Evolutionary conservation across 2,329 filamentous ascomycete genomes (phyloP), one percentile per base, ranked within the genome.

Genomic region (Penicillium sp.): DNA sequence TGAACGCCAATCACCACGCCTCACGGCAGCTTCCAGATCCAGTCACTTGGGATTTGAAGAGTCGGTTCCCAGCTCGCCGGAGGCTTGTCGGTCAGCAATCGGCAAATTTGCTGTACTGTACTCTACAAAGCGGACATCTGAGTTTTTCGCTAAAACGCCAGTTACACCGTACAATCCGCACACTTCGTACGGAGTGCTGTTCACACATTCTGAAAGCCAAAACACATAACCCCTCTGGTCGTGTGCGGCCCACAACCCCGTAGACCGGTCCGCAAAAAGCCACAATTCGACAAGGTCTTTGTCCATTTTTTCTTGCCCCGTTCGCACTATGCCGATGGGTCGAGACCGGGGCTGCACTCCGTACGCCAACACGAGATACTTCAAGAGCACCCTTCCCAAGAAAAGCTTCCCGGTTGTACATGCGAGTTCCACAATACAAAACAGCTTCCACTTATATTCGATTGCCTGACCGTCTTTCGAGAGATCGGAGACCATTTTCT

Each of bases 381-480:
- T 37, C 33, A 51, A 51, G 8, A 19, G 22, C 19, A 19, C 35
- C 22, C 21, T 21, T 21, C 32, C 45, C 47, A 43, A 33, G 31
- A 35, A 49, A 43, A n/a, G 22, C 39, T 43, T 48, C 10, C 38
- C 19, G 43, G 31, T 28, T 50, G 41, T 32, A 44, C 32, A 34
- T 24, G n/a, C 21, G 34, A 45, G 44, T 46, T 39, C 44, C 44
- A 46, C 43, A 39, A 40, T 32, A 31, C 46, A 44, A 32, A 44
- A 53, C 29, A n/a, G 31, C 37, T 43, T 51, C 38, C 34, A 37
- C 37, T 34, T n/a, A 31, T 17, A 26, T 33, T 21, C 31, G 3
- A 21, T 47, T 35, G 4, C 15, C 53, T 57, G 55, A 56, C 55
- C 55, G 53, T 54, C 45, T 53, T 53, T 52, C 44, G 19, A 34